Base-by-base conservation (phyloP, 306 rosid species). In the Cicer arietinum region DNA sequence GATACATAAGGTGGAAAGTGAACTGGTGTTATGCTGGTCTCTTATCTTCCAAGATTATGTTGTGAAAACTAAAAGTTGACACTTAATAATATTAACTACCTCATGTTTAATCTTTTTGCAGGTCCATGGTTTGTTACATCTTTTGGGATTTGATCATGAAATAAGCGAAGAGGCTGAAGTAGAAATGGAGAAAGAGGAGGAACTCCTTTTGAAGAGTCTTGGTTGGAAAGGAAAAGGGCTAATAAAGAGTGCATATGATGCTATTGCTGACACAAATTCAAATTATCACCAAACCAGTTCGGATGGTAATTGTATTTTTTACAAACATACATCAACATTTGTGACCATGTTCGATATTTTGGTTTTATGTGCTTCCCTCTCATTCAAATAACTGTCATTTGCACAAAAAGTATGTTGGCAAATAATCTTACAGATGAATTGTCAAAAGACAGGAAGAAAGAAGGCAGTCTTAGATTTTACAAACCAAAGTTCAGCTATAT, bases 51-150 rank as follows among this genome's bases (percentile, higher is more conserved):
- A 63, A 42, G 56, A 64, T 7, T 22, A 60, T 8, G 6, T 51
- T 67, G 57, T 56, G 42, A 65, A 60, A 56, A 74, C 52, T 71
- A 75, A 80, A 67, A 65, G 67, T 65, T 81, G 39, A 79, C 48
- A 62, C 71, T 59, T 77, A 64, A 79, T 58, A 67, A 69, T 60
- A 13, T 25, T 79, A 46, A 59, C 76, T 47, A 63, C 67, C 48
- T 77, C 47, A 79, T 70, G n/a, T 17, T 62, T 13, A 39, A 39
- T 41, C 3, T 39, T 44, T 60, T 51, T 77, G 76, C 79, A 91
- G 97, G 84, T 94, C 79, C 98, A 90, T 86, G 98, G 98, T 37
- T 80, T 94, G 83, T 85, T 94, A 86, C 97, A 94, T 91, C 92
- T 91, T 75, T 71, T 91, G 82, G 96, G 96, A 70, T 94, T 90